Evolutionary conservation across 73 alveolate species (phyloP).

Genomic region (Paramecium tetraurelia): DNA sequence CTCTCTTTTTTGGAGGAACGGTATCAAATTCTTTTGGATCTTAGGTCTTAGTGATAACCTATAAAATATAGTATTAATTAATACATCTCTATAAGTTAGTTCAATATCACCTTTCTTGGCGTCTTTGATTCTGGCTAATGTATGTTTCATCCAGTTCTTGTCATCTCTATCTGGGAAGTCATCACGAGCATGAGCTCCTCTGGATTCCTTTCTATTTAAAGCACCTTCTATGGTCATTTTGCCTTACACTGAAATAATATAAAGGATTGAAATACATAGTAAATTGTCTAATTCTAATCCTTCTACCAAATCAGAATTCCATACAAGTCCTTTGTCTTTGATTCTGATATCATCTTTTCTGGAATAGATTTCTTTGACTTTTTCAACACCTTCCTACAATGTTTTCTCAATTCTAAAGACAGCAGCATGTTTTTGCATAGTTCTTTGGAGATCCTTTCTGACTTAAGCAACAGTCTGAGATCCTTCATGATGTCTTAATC

Average conservation of each 20-base stretch:
- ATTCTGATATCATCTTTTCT: constrained; percentile 70
- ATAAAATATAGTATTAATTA: background rate
- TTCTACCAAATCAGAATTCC: constrained; percentile 80
- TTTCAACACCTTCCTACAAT: constrained; percentile 74
- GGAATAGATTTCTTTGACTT: constrained; percentile 69
- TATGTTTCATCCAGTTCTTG: constrained; percentile 86
- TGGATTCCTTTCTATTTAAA: constrained; percentile 77
- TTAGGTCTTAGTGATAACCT: constrained; percentile 62
- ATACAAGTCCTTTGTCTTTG: constrained; percentile 85
- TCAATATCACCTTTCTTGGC: constrained; percentile 59
- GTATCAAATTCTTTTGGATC: constrained; percentile 75
- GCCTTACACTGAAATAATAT: constrained; percentile 49
- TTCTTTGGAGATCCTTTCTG: constrained; percentile 85
- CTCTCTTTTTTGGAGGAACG: constrained; percentile 84
- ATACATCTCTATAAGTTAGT: constrained; percentile 70
- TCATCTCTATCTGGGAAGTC: constrained; percentile 86
- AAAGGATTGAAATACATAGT: constrained; percentile 26
- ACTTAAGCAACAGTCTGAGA: constrained; percentile 81
- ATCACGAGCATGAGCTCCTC: constrained; percentile 91
- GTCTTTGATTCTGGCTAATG: constrained; percentile 65
- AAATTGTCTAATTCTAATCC: constrained; percentile 81
- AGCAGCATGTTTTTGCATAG: constrained; percentile 90
- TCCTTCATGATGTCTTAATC: constrained; percentile 85
- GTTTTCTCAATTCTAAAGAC: constrained; percentile 81
- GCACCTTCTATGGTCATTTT: constrained; percentile 78